Evolutionary conservation across 768 basidiomycete species (phyloP).

Genomic region (Suillus subaureus): DNA sequence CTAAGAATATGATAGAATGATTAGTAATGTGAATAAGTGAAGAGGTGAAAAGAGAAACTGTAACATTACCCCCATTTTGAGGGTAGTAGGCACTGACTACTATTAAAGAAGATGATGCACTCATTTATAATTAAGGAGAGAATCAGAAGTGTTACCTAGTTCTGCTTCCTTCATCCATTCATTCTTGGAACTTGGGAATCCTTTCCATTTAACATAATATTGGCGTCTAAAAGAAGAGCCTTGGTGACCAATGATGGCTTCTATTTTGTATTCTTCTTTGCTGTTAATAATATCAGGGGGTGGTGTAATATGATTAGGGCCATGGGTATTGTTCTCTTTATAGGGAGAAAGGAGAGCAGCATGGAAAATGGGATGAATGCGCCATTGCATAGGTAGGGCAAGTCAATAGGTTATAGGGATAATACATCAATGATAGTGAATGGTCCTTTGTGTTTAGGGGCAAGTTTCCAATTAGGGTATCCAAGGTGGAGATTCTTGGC

Average conservation of each 20-base stretch:
- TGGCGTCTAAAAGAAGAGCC: too few species aligned
- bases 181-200: too few species aligned
- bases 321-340: not conserved
- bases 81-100: too few species aligned
- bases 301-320: not conserved
- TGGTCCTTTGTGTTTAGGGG: not conserved
- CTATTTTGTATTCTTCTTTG: not conserved
- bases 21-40: too few species aligned
- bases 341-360: not conserved
- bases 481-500: not conserved
- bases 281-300: not conserved
- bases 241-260: not conserved
- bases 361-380: not conserved
- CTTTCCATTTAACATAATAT: too few species aligned
- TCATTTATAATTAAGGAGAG: too few species aligned
- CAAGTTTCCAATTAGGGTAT: not conserved
- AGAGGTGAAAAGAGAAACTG: too few species aligned
- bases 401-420: not conserved
- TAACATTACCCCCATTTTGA: too few species aligned
- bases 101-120: too few species aligned
- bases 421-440: not conserved
- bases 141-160: too few species aligned
- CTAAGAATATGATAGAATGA: too few species aligned
- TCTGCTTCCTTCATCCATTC: too few species aligned
- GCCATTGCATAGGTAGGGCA: not conserved